A percentile compares a stretch with the other conserved stretches of the same genome.
Conservation (phyloP, 805 yeast species). For the Kregervanrija delftensis region DNA sequence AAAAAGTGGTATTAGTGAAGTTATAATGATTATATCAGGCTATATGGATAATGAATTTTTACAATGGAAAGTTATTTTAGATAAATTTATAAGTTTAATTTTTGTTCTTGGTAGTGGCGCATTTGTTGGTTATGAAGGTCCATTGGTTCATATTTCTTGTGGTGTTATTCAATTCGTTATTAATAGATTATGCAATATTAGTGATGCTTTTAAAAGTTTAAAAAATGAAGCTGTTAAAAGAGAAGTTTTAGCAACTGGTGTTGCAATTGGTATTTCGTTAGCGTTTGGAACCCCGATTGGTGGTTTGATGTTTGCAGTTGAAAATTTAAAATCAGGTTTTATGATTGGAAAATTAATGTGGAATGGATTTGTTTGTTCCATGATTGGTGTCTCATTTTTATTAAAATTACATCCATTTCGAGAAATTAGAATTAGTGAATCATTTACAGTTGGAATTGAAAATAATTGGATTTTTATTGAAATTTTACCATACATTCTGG, state of each 20-base stretch:
- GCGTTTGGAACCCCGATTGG: conserved; percentile 88
- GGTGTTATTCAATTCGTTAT: conserved; percentile 42
- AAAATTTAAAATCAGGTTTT: conserved; percentile 58
- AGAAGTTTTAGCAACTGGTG: conserved; percentile 64
- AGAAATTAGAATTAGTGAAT: conserved; percentile 31
- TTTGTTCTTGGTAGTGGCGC: conserved; percentile 58
- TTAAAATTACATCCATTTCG: conserved; percentile 45
- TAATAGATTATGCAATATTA: conserved; percentile 19
- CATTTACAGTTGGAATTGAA: conserved; percentile 61
- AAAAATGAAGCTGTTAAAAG: conserved; percentile 54
- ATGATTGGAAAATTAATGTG: conserved; percentile 64
- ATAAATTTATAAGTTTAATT: conserved; percentile 52
- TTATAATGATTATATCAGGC: conserved; percentile 64
- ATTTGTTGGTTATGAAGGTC: conserved; percentile 86
- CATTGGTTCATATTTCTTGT: conserved; percentile 73
- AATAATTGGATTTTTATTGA: conserved; percentile 70
- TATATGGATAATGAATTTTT: conserved; percentile 48
- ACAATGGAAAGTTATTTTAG: conserved; percentile 41
- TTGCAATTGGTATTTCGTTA: conserved; percentile 78
- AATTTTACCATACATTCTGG: conserved; percentile 58
- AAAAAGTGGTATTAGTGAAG: conserved; percentile 68
- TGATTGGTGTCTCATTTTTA: conserved; percentile 59
- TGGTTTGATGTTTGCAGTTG: conserved; percentile 74
- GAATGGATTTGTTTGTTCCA: conserved; percentile 78
- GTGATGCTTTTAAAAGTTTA: conserved; percentile 6